These are phyloP conservation scores for Bretschneidera sinensis DNA, from an alignment of 345 rosid species.

Conservation along the genomic window DNA sequence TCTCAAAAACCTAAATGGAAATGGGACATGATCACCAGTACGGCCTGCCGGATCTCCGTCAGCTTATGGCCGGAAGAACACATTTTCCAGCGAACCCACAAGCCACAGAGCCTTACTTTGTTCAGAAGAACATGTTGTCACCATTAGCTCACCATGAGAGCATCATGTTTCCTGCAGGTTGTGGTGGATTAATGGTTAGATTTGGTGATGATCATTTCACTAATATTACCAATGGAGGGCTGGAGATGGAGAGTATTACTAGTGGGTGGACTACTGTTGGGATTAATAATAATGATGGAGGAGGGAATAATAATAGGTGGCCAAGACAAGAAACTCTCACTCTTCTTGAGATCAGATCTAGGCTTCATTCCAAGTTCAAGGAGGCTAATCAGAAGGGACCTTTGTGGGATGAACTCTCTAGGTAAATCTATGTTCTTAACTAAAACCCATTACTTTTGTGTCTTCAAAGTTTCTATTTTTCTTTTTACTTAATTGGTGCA, in stretches of 20 bases:
- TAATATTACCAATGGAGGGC: constrained; percentile 2
- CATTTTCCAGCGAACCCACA: constrained; percentile 30
- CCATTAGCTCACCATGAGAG: constrained; percentile 8
- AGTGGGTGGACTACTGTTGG: too few relatives aligned
- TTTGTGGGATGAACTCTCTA: constrained; percentile 67
- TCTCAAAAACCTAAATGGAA: constrained; percentile 11
- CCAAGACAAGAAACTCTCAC: constrained; percentile 79
- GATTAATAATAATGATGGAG: too few relatives aligned
- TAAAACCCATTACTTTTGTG: background rate
- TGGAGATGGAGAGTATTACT: constrained; percentile 19
- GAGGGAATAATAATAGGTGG: constrained; percentile 30
- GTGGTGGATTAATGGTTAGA: constrained; percentile 22
- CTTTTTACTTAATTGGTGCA: background rate
- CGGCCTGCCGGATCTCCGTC: constrained; percentile 47
- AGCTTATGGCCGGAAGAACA: constrained; percentile 29
- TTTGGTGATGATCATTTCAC: constrained; percentile 5
- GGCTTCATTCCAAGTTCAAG: constrained; percentile 63
- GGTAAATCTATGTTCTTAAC: constrained; percentile 38
- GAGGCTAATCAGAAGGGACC: constrained; percentile 74
- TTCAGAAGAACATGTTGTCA: background rate
- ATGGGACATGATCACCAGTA: constrained; percentile 34
- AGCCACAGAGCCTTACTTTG: constrained; percentile 21
- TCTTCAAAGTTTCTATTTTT: background rate
- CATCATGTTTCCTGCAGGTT: constrained; percentile 8
- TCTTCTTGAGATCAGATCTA: constrained; percentile 75